A percentile compares a stretch with the other conserved stretches of the same genome.
Evolutionary conservation across 2,329 filamentous ascomycete species (phyloP).

Genomic region (Trichoderma gracile): DNA sequence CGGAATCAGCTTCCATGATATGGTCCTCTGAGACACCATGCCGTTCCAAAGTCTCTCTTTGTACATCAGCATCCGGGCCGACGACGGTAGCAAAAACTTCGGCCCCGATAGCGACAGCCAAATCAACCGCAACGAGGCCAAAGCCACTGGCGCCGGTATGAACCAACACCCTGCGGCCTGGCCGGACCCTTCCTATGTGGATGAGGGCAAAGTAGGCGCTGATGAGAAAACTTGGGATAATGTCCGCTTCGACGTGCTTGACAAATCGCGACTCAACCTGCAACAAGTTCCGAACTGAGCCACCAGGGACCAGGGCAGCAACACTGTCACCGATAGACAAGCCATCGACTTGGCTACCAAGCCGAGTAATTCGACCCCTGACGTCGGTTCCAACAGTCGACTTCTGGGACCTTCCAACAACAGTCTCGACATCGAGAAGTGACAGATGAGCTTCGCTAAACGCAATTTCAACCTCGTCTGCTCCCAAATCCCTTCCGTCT

Average conservation of each 20-base stretch:
- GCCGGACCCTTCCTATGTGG: conserved; percentile 34
- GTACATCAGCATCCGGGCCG: conserved; percentile 34
- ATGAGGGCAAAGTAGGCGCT: conserved; percentile 48
- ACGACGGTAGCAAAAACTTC: conserved; percentile 47
- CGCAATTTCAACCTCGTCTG: conserved; percentile 44
- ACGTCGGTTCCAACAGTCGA: conserved; percentile 46
- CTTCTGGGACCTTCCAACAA: conserved; percentile 37
- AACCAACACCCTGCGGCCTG: conserved; percentile 43
- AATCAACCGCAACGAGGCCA: conserved; percentile 47
- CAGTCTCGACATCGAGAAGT: conserved; percentile 41
- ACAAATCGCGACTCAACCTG: conserved; percentile 43
- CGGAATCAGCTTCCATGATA: conserved; percentile 43
- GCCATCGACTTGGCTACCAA: conserved; percentile 38
- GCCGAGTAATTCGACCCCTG: conserved; percentile 39
- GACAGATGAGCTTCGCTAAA: conserved; percentile 42
- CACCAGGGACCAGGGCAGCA: conserved; percentile 40
- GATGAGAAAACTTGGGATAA: conserved; percentile 43
- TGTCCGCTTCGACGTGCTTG: conserved; percentile 31
- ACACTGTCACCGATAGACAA: conserved; percentile 46
- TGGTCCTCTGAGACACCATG: conserved; percentile 40
- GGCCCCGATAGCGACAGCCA: conserved; percentile 42
- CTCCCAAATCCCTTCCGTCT: conserved; percentile 29
- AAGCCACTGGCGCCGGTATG: conserved; percentile 47
- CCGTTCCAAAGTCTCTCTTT: conserved; percentile 41
- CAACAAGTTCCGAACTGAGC: conserved; percentile 40